phyloP scores from a whole-genome alignment of 2,329 filamentous ascomycete genomes.

The Aspergillus novoparasiticus region DNA sequence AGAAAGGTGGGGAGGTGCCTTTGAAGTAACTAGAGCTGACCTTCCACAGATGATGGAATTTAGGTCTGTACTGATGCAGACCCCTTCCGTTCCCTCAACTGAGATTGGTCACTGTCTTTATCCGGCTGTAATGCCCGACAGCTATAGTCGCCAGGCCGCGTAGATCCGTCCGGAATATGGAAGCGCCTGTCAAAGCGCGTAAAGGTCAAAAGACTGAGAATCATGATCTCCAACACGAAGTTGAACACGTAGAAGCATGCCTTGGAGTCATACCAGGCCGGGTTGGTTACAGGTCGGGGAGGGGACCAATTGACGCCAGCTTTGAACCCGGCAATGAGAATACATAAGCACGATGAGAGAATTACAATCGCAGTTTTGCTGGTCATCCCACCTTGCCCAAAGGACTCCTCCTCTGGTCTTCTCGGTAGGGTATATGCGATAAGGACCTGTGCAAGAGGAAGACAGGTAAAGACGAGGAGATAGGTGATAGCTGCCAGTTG shows the following conservation, averaged over 20 bases:
- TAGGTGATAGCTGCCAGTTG: conserved; percentile 65
- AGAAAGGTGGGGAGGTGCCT: neutral
- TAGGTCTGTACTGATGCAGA: neutral
- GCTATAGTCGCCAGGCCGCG: conserved; percentile 39
- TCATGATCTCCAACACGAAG: conserved; percentile 71
- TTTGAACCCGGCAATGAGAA: conserved; percentile 70
- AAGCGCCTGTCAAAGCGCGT: conserved; percentile 75
- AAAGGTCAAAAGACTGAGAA: conserved; percentile 68
- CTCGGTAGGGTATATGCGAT: conserved; percentile 50
- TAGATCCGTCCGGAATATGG: conserved; percentile 68
- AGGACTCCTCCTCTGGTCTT: conserved; percentile 54
- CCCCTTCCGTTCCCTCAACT: neutral
- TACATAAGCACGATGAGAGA: conserved; percentile 57
- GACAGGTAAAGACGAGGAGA: conserved; percentile 66
- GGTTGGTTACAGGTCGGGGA: conserved; percentile 52
- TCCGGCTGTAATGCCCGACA: neutral
- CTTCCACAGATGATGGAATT: neutral
- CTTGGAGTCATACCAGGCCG: conserved; percentile 72
- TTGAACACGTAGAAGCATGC: conserved; percentile 79
- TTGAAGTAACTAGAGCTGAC: neutral
- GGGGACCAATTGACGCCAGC: conserved; percentile 60
- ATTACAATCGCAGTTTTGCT: conserved; percentile 69
- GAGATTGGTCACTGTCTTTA: conserved; percentile 40
- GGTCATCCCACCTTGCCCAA: conserved; percentile 68
- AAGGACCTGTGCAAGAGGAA: conserved; percentile 63